phyloP scores from a whole-genome alignment of 1,139 yeast genomes.

The Diutina mesorugosa region DNA sequence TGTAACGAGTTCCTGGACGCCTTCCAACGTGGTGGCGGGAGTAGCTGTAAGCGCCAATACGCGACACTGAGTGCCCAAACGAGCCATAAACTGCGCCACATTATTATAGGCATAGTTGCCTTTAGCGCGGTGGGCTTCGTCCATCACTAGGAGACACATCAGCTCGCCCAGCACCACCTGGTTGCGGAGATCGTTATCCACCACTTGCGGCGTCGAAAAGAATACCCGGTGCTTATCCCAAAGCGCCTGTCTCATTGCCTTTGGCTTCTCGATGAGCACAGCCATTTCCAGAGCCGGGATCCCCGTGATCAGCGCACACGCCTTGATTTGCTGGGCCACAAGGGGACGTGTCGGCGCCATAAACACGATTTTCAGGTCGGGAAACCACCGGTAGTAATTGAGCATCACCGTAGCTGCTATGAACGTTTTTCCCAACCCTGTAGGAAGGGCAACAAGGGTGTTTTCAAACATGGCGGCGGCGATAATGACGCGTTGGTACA shows the following conservation, averaged over 20 bases:
- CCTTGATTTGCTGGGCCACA: conserved; percentile 95
- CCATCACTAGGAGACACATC: conserved; percentile 68
- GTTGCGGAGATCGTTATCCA: conserved; percentile 71
- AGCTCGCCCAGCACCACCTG: conserved; percentile 69
- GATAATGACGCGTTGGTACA: conserved; percentile 78
- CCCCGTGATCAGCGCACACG: conserved; percentile 83
- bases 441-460: conserved; percentile 81
- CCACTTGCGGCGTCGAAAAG: conserved; percentile 94
- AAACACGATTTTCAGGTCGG: conserved; percentile 65
- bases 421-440: conserved; percentile 95
- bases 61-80: conserved; percentile 51
- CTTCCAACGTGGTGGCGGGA: conserved; percentile 79
- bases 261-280: conserved; percentile 60
- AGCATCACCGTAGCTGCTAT: conserved; percentile 92
- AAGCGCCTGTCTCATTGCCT: conserved; percentile 52
- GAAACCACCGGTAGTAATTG: conserved; percentile 80
- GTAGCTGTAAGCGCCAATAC: conserved; percentile 89
- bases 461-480: conserved; percentile 61
- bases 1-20: conserved; percentile 73
- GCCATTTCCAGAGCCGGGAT: conserved; percentile 68
- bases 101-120: conserved; percentile 85
- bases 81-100: conserved; percentile 52
- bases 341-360: conserved; percentile 97
- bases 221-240: conserved; percentile 74
- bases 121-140: conserved; percentile 91